Evolutionary conservation across 768 basidiomycete species (phyloP).

Genomic region (Podaxis sp.): DNA sequence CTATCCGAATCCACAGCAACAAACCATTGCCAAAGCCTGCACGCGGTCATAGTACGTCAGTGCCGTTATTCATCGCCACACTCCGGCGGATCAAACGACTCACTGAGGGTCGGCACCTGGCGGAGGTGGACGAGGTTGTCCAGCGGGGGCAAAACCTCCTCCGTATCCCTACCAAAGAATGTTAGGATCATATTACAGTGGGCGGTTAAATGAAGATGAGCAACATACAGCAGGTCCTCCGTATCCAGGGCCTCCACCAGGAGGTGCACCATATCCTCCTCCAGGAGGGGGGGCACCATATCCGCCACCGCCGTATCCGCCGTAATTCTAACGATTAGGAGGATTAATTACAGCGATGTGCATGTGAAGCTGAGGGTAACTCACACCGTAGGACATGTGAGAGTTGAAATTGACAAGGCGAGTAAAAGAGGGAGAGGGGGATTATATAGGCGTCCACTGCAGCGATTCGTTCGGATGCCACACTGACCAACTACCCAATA

Average conservation of each 20-base stretch:
- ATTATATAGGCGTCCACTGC: neutral
- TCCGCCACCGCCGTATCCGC: slow-evolving; percentile 24
- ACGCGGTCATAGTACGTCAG: neutral
- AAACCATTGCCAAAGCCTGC: slow-evolving; percentile 77
- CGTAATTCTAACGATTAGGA: neutral
- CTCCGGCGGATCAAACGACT: slow-evolving; percentile 25
- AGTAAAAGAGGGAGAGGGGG: neutral
- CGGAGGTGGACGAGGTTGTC: slow-evolving; percentile 44
- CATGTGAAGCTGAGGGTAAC: neutral
- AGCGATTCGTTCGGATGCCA: neutral
- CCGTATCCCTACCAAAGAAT: slow-evolving; percentile 32
- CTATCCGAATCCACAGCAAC: slow-evolving; percentile 64
- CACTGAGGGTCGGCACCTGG: slow-evolving; percentile 78
- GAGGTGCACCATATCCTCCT: slow-evolving; percentile 23
- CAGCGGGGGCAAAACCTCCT: slow-evolving; percentile 38
- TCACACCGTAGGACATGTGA: slow-evolving; percentile 38
- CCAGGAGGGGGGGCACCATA: slow-evolving; percentile 24
- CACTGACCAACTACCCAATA: neutral
- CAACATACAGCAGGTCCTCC: slow-evolving; percentile 5
- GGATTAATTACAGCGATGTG: neutral
- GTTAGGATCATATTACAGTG: neutral
- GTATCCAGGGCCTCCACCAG: slow-evolving; percentile 13
- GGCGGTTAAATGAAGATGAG: neutral
- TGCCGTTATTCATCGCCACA: neutral
- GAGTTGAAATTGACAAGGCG: neutral